A percentile compares a stretch with the other conserved stretches of the same genome.
phyloP scores from a whole-genome alignment of 2,329 filamentous ascomycete genomes.

The Dryadomyces quercivorus region DNA sequence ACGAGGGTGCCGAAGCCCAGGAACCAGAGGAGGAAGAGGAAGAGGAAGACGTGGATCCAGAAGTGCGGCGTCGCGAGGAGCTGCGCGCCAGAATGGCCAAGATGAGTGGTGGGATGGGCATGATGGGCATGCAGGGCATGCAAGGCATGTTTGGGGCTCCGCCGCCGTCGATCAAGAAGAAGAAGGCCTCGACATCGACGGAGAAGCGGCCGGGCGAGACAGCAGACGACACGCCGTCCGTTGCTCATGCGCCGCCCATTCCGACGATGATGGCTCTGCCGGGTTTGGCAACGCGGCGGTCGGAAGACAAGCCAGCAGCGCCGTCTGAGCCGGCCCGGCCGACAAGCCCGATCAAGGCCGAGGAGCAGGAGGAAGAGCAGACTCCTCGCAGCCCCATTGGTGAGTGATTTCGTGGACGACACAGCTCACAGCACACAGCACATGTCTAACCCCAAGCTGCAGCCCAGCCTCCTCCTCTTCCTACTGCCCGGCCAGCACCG shows the following conservation, averaged over 20 bases:
- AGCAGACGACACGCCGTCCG: conserved; percentile 29
- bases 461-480: conserved; percentile 29
- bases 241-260: conserved; percentile 37
- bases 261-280: conserved; percentile 54
- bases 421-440: too few species aligned
- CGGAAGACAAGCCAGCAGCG: conserved; percentile 25
- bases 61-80: conserved; percentile 74
- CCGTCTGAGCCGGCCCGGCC: not conserved
- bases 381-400: conserved; percentile 15
- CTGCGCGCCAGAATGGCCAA: conserved; percentile 93
- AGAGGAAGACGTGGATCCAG: conserved; percentile 78
- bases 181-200: conserved; percentile 28
- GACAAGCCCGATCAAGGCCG: conserved; percentile 10
- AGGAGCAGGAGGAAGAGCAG: conserved; percentile 23
- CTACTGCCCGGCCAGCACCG: conserved; percentile 36
- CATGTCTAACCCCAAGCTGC: conserved; percentile 11
- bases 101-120: conserved; percentile 95
- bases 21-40: conserved; percentile 55
- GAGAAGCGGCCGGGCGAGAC: conserved; percentile 31
- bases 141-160: conserved; percentile 79
- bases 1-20: conserved; percentile 11
- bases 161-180: conserved; percentile 43
- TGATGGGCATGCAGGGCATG: conserved; percentile 75
- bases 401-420: conserved; percentile 10
- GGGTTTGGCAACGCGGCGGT: conserved; percentile 51